Percentiles rank a stretch among this genome's conserved stretches.
Conservation (phyloP, 192 early-diverging fungal genomes). For the Spinellus fusiger region DNA sequence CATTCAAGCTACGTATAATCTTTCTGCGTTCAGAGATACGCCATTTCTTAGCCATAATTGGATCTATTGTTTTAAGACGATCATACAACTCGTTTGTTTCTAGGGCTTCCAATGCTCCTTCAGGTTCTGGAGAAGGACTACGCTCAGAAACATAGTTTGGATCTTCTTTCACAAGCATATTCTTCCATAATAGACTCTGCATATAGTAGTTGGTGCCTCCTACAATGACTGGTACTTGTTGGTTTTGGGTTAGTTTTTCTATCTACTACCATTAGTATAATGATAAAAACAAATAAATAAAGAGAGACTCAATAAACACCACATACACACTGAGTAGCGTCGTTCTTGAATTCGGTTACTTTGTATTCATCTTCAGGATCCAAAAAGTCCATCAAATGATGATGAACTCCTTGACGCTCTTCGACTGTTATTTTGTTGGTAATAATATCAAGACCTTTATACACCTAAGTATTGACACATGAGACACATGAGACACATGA, state of each 20-base stretch:
- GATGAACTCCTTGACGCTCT: slow-evolving; percentile 64
- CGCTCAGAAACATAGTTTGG: neutral
- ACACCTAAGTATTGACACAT: slow-evolving; percentile 52
- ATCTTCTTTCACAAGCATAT: slow-evolving; percentile 48
- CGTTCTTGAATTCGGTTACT: slow-evolving; percentile 78
- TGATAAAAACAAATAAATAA: neutral
- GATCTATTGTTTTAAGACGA: slow-evolving; percentile 67
- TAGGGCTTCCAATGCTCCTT: slow-evolving; percentile 18
- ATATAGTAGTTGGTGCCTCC: slow-evolving; percentile 98
- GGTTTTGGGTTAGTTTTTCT: slow-evolving; percentile 62
- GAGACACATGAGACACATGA: neutral
- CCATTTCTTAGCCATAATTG: slow-evolving; percentile 84
- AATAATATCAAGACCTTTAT: slow-evolving; percentile 84
- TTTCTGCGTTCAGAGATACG: slow-evolving; percentile 85
- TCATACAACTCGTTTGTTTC: slow-evolving; percentile 57
- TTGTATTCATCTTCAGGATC: slow-evolving; percentile 71
- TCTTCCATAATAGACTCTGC: slow-evolving; percentile 80
- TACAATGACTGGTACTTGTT: slow-evolving; percentile 78
- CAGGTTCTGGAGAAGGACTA: slow-evolving; percentile 11
- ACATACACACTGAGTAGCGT: slow-evolving; percentile 62
- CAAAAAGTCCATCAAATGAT: slow-evolving; percentile 86
- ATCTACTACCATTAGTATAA: slow-evolving; percentile 44
- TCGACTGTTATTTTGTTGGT: slow-evolving; percentile 86
- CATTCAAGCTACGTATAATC: slow-evolving; percentile 80
- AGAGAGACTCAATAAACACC: neutral